These are phyloP conservation scores for Tricholoma matsutake DNA, from an alignment of 768 basidiomycete genomes.

Conservation along the genomic window DNA sequence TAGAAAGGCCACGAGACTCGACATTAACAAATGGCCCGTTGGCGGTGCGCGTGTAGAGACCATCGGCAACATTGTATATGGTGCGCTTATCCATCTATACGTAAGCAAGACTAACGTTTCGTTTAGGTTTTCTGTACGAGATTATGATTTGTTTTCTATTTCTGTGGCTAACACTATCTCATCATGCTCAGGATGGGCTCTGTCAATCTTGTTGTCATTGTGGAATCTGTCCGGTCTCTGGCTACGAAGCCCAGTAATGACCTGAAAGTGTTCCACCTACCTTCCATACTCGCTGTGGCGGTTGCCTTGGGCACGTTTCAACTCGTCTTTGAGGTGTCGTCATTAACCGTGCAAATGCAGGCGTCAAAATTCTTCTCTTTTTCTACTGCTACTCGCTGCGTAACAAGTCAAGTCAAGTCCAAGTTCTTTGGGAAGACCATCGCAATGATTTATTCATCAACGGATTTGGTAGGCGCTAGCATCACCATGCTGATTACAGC, in stretches of 20 bases:
- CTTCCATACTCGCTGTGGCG: slow-evolving; percentile 79
- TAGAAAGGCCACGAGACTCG: slow-evolving; percentile 64
- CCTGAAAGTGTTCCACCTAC: slow-evolving; percentile 67
- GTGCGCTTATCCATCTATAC: slow-evolving; percentile 29
- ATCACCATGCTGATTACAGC: neutral
- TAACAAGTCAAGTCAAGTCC: slow-evolving; percentile 84
- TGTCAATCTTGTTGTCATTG: slow-evolving; percentile 88
- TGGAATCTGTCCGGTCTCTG: slow-evolving; percentile 79
- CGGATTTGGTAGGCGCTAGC: slow-evolving; percentile 52
- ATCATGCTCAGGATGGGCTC: slow-evolving; percentile 70
- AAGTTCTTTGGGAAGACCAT: slow-evolving; percentile 96
- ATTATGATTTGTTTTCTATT: neutral
- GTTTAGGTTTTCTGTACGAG: slow-evolving; percentile 46
- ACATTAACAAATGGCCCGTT: slow-evolving; percentile 87
- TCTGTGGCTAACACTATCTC: neutral
- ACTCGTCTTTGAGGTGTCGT: slow-evolving; percentile 2
- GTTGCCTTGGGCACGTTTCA: slow-evolving; percentile 64
- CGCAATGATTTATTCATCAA: slow-evolving; percentile 91
- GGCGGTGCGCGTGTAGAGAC: slow-evolving; percentile 89
- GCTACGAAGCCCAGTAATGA: slow-evolving; percentile 51
- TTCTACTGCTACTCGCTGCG: slow-evolving; percentile 81
- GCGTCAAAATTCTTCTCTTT: slow-evolving; percentile 84
- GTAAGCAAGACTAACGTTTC: neutral
- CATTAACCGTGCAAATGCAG: slow-evolving; percentile 32
- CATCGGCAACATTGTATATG: slow-evolving; percentile 86